Evolutionary conservation across 345 rosid genomes (phyloP), one percentile per base, ranked within the genome.

Genomic region (Raphanus raphanistrum): DNA sequence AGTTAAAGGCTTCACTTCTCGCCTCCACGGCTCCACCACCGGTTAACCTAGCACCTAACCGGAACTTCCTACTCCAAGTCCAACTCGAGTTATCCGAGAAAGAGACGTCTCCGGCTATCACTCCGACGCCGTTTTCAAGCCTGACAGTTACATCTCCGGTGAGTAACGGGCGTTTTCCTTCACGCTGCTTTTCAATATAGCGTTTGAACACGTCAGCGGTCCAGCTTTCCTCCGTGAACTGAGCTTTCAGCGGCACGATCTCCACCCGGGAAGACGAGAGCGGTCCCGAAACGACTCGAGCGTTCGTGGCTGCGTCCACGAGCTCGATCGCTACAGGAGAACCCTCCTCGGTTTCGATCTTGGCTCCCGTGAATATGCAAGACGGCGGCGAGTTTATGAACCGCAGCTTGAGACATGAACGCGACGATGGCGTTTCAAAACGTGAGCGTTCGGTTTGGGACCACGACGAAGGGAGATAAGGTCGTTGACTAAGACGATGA

Each of bases 71-170:
- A 59, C 97, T 85, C 11, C 86, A 81, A 4, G 86, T 86, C 99
- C 99, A 95, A 32, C 97, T 88, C 2, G 94, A 87, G 16, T 95
- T 95, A 70, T 95, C 99, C 0, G 99, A 84, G 78, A 91, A 91
- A 1, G 50, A 31, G 0, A 95, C 50, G 55, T 50, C 55, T 50
- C 55, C 55, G 8, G 27, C 5, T 2, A 92, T 33, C n/a, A 43
- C 26, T 32, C 85, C 96, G 3, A 81, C 83, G 21, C 99, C 98
- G 36, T 74, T 69, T 71, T 59, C 66, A 41, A 95, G 69, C 1
- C 81, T 76, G 17, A 90, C 3, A 11, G 59, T 82, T 16, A 79
- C 71, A 13, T 86, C 94, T 25, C 99, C 99, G 0, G 90, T 85
- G 36, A 95, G 76, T 59, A 95, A 36, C 0, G 99, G 97, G 69